phyloP scores from a whole-genome alignment of 2,329 filamentous ascomycete genomes.

The Aplosporella prunicola region DNA sequence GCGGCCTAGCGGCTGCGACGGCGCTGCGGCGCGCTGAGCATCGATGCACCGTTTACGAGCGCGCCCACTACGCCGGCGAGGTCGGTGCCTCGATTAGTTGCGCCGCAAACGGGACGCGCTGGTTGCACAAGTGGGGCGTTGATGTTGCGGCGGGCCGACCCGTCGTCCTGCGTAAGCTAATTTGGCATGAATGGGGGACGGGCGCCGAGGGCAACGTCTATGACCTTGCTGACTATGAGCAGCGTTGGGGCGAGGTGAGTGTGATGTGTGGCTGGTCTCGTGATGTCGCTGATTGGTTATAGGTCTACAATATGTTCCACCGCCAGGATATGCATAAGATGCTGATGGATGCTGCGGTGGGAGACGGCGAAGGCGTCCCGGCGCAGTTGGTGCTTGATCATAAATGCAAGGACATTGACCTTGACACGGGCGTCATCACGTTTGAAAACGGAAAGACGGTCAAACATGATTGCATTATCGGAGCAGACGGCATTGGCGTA shows the following conservation, averaged over 20 bases:
- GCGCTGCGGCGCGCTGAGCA: slow-evolving; percentile 46
- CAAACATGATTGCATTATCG: slow-evolving; percentile 52
- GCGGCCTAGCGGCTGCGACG: slow-evolving; percentile 43
- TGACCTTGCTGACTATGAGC: slow-evolving; percentile 54
- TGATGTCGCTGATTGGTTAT: too few relatives aligned
- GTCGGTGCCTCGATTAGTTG: slow-evolving; percentile 46
- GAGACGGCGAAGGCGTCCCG: slow-evolving; percentile 45
- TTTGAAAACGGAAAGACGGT: slow-evolving; percentile 40
- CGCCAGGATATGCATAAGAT: slow-evolving; percentile 59
- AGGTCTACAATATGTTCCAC: slow-evolving; percentile 59
- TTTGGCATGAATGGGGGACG: slow-evolving; percentile 61
- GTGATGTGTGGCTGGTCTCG: not conserved
- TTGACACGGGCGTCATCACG: slow-evolving; percentile 30
- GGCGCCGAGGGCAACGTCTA: slow-evolving; percentile 57
- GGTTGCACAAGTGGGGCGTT: slow-evolving; percentile 60
- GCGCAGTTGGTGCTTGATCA: slow-evolving; percentile 53
- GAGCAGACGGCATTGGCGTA: slow-evolving; percentile 55
- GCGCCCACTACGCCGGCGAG: slow-evolving; percentile 56
- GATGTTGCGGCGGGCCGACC: slow-evolving; percentile 56
- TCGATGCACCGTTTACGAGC: slow-evolving; percentile 55
- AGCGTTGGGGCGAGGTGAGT: slow-evolving; percentile 49
- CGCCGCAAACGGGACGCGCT: slow-evolving; percentile 60
- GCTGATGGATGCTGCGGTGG: slow-evolving; percentile 51
- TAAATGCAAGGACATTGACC: slow-evolving; percentile 45
- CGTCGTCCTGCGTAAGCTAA: slow-evolving; percentile 55